Evolutionary conservation across 2,329 filamentous ascomycete genomes (phyloP).

Genomic region (Nemania bipapillata): DNA sequence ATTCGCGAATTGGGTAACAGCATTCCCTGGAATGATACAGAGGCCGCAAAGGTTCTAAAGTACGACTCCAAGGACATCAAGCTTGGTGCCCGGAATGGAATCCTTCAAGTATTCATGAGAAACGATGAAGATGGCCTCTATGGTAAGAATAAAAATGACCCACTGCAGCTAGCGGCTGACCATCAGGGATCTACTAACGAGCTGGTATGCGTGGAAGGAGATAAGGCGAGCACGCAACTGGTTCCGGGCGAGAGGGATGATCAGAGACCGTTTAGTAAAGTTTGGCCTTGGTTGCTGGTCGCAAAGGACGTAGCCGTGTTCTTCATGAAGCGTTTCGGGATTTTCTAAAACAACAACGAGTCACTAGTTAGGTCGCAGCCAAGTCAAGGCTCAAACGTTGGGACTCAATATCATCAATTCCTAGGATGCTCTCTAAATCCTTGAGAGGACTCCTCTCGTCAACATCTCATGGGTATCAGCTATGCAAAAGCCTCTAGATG

Average conservation of each 20-base stretch:
- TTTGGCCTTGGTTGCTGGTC: not conserved
- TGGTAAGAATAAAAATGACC: not conserved
- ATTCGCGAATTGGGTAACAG: not conserved
- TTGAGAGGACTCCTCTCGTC: too few relatives aligned
- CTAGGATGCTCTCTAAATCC: too few relatives aligned
- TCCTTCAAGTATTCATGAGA: not conserved
- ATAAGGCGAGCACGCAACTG: not conserved
- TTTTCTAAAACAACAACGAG: too few relatives aligned
- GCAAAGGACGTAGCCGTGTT: not conserved
- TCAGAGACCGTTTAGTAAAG: not conserved
- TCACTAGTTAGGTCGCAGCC: too few relatives aligned
- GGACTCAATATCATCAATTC: too few relatives aligned
- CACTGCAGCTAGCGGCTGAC: not conserved
- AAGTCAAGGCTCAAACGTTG: too few relatives aligned
- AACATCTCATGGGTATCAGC: too few relatives aligned
- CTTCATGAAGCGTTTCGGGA: not conserved
- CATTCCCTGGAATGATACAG: not conserved
- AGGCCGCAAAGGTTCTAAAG: conserved; percentile 10
- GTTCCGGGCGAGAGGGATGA: not conserved
- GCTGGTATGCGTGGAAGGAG: not conserved
- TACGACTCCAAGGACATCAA: not conserved
- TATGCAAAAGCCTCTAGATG: too few relatives aligned
- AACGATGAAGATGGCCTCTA: not conserved
- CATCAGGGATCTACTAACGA: not conserved
- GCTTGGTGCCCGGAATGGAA: not conserved